Conservation (phyloP, 768 basidiomycete species). For the Amanita polypyramis region DNA sequence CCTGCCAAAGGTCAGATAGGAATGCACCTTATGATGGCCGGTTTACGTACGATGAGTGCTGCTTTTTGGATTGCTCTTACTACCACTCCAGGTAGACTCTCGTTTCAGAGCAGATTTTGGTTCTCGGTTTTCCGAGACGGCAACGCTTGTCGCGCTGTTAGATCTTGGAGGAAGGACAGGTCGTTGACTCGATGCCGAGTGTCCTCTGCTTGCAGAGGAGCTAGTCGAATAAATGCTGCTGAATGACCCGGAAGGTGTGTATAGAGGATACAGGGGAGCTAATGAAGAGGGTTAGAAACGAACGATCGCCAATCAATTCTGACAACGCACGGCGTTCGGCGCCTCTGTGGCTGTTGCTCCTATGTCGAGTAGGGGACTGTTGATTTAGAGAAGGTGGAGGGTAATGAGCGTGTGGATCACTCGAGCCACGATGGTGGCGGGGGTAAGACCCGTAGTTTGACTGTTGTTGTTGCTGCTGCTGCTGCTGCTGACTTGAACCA, state of each 20-base stretch:
- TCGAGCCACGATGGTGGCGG: slow-evolving; percentile 20
- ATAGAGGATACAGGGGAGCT: slow-evolving; percentile 17
- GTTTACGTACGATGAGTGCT: slow-evolving; percentile 28
- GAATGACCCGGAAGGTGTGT: slow-evolving; percentile 16
- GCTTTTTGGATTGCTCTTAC: slow-evolving; percentile 16
- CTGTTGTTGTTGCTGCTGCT: background rate
- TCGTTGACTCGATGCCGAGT: slow-evolving; percentile 18
- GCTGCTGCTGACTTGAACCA: slow-evolving; percentile 7
- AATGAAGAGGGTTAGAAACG: slow-evolving; percentile 6
- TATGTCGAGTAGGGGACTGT: slow-evolving; percentile 13
- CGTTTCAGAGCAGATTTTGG: slow-evolving; percentile 37
- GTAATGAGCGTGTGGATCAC: slow-evolving; percentile 14
- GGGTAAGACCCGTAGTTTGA: slow-evolving; percentile 9
- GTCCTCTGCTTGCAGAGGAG: slow-evolving; percentile 27
- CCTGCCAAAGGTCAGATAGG: slow-evolving; percentile 11
- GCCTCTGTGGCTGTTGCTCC: slow-evolving; percentile 32
- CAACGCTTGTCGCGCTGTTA: slow-evolving; percentile 26
- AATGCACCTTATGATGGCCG: too few species aligned
- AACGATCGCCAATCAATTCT: background rate
- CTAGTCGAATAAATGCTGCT: slow-evolving; percentile 39
- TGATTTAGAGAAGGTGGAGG: slow-evolving; percentile 4
- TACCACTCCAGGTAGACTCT: slow-evolving; percentile 36
- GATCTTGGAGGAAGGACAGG: slow-evolving; percentile 25
- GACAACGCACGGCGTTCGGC: slow-evolving; percentile 32
- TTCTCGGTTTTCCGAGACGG: slow-evolving; percentile 18